phyloP scores from a whole-genome alignment of 495 filamentous ascomycete species.

The Neurospora tetrasperma region DNA sequence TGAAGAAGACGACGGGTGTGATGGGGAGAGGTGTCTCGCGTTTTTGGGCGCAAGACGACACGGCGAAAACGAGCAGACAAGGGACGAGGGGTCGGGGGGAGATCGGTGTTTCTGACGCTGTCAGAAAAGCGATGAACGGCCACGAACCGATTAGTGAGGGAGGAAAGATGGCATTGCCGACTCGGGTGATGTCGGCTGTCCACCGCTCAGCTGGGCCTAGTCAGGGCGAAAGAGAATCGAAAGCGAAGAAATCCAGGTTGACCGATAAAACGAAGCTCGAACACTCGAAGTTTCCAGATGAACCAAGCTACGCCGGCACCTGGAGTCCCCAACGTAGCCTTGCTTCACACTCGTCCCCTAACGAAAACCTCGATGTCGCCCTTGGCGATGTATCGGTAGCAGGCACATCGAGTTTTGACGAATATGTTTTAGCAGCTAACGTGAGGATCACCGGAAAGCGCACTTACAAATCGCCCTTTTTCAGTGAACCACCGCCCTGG shows the following conservation, averaged over 20 bases:
- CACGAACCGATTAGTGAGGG: background rate
- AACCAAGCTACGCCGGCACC: background rate
- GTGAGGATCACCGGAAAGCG: background rate
- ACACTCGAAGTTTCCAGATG: background rate
- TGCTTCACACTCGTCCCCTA: background rate
- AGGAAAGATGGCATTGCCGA: background rate
- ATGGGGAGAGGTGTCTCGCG: constrained; percentile 5
- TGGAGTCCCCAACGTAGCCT: background rate
- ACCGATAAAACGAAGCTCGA: background rate
- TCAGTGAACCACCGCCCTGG: constrained; percentile 13
- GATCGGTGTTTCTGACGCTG: background rate
- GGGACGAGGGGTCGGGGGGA: background rate
- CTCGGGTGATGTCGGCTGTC: background rate
- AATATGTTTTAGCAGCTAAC: constrained; percentile 5
- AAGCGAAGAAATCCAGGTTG: background rate
- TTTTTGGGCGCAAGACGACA: constrained; percentile 7
- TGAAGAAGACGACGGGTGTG: background rate
- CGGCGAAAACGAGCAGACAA: background rate
- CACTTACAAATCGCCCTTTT: constrained; percentile 33
- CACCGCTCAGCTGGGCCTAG: background rate
- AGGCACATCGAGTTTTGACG: background rate
- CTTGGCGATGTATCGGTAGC: background rate
- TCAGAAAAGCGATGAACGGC: background rate
- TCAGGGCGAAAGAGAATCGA: background rate
- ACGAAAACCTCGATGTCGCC: background rate